Evolutionary conservation across 495 filamentous ascomycete species (phyloP).

Genomic region (Parathielavia appendiculata): DNA sequence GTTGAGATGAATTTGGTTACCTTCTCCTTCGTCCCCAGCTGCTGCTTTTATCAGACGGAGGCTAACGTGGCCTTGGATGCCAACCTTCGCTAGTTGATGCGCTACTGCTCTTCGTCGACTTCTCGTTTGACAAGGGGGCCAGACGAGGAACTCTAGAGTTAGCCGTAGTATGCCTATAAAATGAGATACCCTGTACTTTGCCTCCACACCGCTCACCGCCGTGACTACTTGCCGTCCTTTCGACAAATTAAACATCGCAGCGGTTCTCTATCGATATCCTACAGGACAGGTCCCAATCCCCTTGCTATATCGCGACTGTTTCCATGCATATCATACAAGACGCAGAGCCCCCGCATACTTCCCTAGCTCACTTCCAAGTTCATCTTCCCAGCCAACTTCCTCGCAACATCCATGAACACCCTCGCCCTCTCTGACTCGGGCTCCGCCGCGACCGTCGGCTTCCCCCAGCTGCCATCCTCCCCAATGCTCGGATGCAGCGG

Average conservation of each 20-base stretch:
- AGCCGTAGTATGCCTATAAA: background rate
- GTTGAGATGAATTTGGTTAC: conserved; percentile 12
- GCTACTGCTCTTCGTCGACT: background rate
- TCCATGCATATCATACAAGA: conserved; percentile 3
- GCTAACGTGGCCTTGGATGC: conserved; percentile 21
- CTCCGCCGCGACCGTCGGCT: conserved; percentile 86
- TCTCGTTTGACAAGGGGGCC: no score
- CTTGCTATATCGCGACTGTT: background rate
- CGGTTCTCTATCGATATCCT: background rate
- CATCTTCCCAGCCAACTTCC: conserved; percentile 52
- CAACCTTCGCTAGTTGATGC: background rate
- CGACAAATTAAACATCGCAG: no score
- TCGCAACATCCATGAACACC: conserved; percentile 67
- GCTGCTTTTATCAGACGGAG: conserved; percentile 9
- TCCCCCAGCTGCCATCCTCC: conserved; percentile 81
- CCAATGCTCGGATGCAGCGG: conserved; percentile 84
- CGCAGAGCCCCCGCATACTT: background rate
- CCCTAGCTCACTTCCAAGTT: conserved; percentile 24
- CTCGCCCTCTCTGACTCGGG: conserved; percentile 63
- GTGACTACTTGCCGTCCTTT: background rate
- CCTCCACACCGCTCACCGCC: background rate
- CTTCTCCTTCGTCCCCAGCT: conserved; percentile 5
- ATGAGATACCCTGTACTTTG: conserved; percentile 9
- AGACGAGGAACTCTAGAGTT: background rate
- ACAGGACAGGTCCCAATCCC: background rate